Base-by-base conservation (phyloP, 2,329 filamentous ascomycete species). In the Ophiostoma populinum region DNA sequence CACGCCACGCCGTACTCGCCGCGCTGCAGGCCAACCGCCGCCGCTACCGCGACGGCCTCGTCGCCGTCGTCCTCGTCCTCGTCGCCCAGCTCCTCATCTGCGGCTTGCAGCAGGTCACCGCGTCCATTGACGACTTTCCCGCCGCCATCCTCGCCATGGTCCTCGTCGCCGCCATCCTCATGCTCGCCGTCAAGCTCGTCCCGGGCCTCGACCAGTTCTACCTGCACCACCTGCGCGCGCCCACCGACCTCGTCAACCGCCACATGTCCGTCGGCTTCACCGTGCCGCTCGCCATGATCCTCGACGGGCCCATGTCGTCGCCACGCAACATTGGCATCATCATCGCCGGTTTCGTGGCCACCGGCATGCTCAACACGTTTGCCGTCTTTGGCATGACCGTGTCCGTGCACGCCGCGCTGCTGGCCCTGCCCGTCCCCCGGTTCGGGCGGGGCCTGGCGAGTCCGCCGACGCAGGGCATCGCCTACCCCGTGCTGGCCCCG, bases 231-330 rank as follows among this genome's bases (percentile, higher is more conserved):
- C 26, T 48, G 11, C 38, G 38, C 7, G 30, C 32, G 4, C 44
- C 45, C 15, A 53, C 64, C 16, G 56, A 67, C 32, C 55, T 67
- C 8, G 54, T 67, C 35, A 68, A 68, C 42, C 48, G 55, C 3
- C 60, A 68, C 45, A 57, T 68, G 42, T 63, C 63, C 0, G 46
- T 66, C 6, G 64, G 61, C 3, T 68, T 68, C 42, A 58, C 60
- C 0, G 54, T 67, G 3, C 64, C 65, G 0, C 55, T 68, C 3
- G 49, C 65, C 2, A 59, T 60, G 51, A 54, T 67, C 11, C 55
- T 57, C 25, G 45, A 50, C 40, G 55, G 6, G 43, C 54, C 9
- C 41, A 58, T 7, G 46, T 49, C 13, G 43, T 46, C 48, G 13
- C 42, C 37, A 3, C 48, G 50, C 36, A 47, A 42, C 1, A 53